These are phyloP conservation scores for Sphagnum tenellum DNA, from an alignment of 225 moss, liverwort and hornwort species.

Conservation along the genomic window DNA sequence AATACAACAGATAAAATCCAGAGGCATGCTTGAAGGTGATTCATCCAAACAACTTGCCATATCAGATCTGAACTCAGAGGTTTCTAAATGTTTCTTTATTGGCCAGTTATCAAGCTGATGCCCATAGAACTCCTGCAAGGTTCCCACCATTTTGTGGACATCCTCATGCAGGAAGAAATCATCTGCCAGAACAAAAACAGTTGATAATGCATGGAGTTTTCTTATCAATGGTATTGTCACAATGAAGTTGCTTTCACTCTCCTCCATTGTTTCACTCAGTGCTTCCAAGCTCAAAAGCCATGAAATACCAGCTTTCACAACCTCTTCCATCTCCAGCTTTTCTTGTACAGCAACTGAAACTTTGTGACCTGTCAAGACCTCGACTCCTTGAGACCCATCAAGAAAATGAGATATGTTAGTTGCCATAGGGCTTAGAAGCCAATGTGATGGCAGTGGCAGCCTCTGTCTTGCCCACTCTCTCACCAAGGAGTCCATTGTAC, in stretches of 20 bases:
- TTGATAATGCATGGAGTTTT: constrained; percentile 54
- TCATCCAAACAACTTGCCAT: too few species aligned
- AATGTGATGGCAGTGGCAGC: constrained; percentile 78
- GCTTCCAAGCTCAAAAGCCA: constrained; percentile 66
- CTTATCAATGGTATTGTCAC: constrained; percentile 21
- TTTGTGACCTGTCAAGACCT: constrained; percentile 16
- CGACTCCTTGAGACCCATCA: constrained; percentile 16
- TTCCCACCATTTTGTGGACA: constrained; percentile 39
- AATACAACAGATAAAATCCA: constrained; percentile 65
- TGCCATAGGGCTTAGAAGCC: constrained; percentile 88
- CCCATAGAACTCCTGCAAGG: constrained; percentile 62
- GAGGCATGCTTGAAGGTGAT: neutral
- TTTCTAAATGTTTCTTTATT: too few species aligned
- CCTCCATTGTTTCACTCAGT: constrained; percentile 14
- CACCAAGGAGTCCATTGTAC: constrained; percentile 29
- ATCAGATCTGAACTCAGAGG: too few species aligned
- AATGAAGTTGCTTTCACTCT: constrained; percentile 7
- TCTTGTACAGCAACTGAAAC: constrained; percentile 14
- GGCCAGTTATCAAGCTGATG: constrained; percentile 22
- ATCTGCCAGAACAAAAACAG: constrained; percentile 65
- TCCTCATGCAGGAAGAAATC: constrained; percentile 66
- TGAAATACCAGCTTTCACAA: constrained; percentile 56
- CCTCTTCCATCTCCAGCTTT: constrained; percentile 42
- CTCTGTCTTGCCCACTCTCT: constrained; percentile 88
- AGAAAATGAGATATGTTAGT: constrained; percentile 33